These are phyloP conservation scores for Trichoderma atrobrunneum DNA, from an alignment of 2,329 filamentous ascomycete genomes.

Conservation along the genomic window DNA sequence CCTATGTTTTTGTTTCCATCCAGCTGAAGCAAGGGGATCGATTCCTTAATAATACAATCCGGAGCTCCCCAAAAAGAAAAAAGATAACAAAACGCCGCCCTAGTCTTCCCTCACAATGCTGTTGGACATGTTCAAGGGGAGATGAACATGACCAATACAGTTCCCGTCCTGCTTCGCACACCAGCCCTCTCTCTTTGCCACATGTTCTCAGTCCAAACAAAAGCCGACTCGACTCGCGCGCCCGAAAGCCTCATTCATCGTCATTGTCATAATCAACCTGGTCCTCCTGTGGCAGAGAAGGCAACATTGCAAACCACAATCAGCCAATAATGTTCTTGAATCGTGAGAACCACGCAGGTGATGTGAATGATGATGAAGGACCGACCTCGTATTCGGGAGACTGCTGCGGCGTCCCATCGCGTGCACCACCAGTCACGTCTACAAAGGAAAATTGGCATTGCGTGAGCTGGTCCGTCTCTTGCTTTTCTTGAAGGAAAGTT, in stretches of 20 bases:
- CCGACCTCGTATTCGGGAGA: constrained; percentile 29
- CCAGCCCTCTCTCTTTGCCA: not conserved
- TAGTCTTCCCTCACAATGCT: not conserved
- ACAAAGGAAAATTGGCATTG: constrained; percentile 1
- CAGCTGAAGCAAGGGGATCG: not conserved
- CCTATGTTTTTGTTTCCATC: not conserved
- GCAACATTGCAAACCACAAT: constrained; percentile 21
- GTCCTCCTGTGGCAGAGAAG: constrained; percentile 21
- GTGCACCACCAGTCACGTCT: constrained; percentile 12
- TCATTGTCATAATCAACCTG: constrained; percentile 22
- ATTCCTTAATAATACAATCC: constrained; percentile 1
- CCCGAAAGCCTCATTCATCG: constrained; percentile 18
- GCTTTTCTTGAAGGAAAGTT: not conserved
- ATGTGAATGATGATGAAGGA: constrained; percentile 22
- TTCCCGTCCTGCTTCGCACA: not conserved
- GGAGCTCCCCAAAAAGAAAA: not conserved
- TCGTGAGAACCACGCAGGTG: constrained; percentile 23
- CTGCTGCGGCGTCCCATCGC: constrained; percentile 8
- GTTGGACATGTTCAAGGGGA: not conserved
- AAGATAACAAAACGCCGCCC: not conserved
- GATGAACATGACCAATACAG: not conserved
- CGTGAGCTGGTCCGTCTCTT: constrained; percentile 14
- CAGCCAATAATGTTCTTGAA: constrained; percentile 29
- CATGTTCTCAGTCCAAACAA: not conserved
- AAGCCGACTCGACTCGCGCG: not conserved